Evolutionary conservation across 2,329 filamentous ascomycete genomes (phyloP).

Genomic region (Microdochium paspali): DNA sequence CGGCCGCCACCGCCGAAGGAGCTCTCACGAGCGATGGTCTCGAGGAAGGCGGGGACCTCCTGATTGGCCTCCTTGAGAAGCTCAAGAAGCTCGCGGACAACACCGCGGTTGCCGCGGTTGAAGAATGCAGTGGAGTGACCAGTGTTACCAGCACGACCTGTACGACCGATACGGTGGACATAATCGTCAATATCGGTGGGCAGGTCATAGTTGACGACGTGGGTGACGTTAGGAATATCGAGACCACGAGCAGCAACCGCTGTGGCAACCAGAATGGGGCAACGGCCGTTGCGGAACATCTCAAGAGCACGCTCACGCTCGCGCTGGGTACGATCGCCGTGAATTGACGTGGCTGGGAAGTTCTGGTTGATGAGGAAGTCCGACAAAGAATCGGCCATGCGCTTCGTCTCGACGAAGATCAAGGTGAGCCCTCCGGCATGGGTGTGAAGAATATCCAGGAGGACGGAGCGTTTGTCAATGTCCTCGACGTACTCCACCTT

Average conservation of each 20-base stretch:
- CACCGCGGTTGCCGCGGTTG: conserved; percentile 98
- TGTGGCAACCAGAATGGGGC: conserved; percentile 93
- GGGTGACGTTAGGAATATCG: conserved; percentile 92
- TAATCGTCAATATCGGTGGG: conserved; percentile 98
- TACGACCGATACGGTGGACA: conserved; percentile 99
- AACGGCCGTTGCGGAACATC: conserved; percentile 93
- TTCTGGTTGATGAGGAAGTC: conserved; percentile 98
- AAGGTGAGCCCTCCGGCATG: conserved; percentile 82
- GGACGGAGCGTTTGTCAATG: conserved; percentile 91
- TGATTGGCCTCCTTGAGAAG: conserved; percentile 98
- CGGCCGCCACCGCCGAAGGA: conserved; percentile 63
- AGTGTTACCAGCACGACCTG: conserved; percentile 97
- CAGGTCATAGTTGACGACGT: conserved; percentile 99
- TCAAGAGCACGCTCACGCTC: conserved; percentile 97
- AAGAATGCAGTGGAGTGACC: conserved; percentile 98
- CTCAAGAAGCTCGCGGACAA: conserved; percentile 94
- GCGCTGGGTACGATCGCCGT: conserved; percentile 96
- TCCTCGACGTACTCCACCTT: conserved; percentile 98
- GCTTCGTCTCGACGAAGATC: conserved; percentile 99
- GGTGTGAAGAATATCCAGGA: conserved; percentile 94
- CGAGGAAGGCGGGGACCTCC: conserved; percentile 86
- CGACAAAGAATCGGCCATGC: conserved; percentile 95
- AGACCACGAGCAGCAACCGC: conserved; percentile 86
- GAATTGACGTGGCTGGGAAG: conserved; percentile 96
- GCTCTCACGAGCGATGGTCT: conserved; percentile 93